Evolutionary conservation across 768 basidiomycete genomes (phyloP), one percentile per base, ranked within the genome.

Genomic region (Grammothele lineata): DNA sequence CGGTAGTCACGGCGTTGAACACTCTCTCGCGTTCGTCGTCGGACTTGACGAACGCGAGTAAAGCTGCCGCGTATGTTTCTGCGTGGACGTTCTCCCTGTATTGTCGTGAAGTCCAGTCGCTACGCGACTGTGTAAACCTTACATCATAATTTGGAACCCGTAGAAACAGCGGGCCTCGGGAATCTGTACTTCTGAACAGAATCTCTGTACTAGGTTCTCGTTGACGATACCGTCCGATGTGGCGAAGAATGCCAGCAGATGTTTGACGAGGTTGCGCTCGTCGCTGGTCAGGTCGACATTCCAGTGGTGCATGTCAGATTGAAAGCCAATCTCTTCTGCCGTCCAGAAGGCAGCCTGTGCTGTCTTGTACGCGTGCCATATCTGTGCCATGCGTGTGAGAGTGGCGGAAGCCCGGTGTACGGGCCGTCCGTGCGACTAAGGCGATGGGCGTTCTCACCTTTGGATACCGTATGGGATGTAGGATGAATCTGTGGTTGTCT

Each of bases 91-190:
- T 76, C 56, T 77, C 74, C 26, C 30, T 44, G 17, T 4, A 15
- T 15, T 9, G 12, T 17, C 18, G 6, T 5, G 6, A 21, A 21
- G 18, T 3, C 18, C 18, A 5, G 17, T 18, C 7, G 7, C 12
- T 5, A 14, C 9, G 6, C 35, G n/a, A 17, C n/a, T 37, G 19
- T 5, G 11, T 12, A 37, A 1, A 22, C 11, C 34, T 36, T 11
- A 44, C 74, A 76, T 76, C 75, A 75, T 75, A 61, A 75, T 75
- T 58, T 77, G 75, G 67, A 75, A 77, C 33, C 74, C 75, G 61
- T 77, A 77, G 64, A 77, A 77, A 62, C 73, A 75, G 23, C 75
- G 64, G 35, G 74, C 75, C 59, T 77, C 75, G 41, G 75, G 71
- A 30, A 64, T 62, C 58, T 76, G 74, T 7, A 76, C 74, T 55